These are phyloP conservation scores for Colletotrichum filicis DNA, from an alignment of 2,329 filamentous ascomycete genomes.

Conservation along the genomic window DNA sequence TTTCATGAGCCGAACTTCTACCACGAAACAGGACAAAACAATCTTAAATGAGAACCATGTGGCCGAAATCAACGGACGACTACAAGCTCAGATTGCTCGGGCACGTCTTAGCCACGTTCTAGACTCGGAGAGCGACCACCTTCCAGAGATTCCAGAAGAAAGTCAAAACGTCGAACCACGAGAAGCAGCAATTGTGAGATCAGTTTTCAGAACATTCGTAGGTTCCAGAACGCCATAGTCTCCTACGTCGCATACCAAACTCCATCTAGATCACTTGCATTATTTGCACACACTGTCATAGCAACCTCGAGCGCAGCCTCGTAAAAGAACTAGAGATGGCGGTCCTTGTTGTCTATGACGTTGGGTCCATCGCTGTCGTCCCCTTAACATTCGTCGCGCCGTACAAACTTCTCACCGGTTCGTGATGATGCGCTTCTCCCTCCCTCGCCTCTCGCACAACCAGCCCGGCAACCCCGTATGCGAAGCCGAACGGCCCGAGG, in stretches of 20 bases:
- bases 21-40: conserved; percentile 22
- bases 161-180: conserved; percentile 18
- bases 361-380: background rate
- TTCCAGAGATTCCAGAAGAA: conserved; percentile 13
- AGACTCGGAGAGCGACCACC: background rate
- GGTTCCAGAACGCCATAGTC: background rate
- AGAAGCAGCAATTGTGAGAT: background rate
- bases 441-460: too few species aligned
- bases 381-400: background rate
- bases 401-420: background rate
- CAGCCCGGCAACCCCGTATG: background rate
- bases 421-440: background rate
- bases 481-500: background rate
- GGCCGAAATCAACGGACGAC: conserved; percentile 11
- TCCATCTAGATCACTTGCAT: background rate
- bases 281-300: background rate
- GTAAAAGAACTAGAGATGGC: background rate
- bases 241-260: background rate
- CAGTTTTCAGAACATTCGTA: background rate
- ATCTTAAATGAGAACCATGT: background rate
- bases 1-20: conserved; percentile 3
- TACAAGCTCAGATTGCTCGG: background rate
- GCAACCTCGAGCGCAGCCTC: background rate
- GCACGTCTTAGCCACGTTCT: conserved; percentile 9
- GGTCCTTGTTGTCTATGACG: background rate